phyloP scores from a whole-genome alignment of 768 basidiomycete species.

The Collybiopsis luxurians region DNA sequence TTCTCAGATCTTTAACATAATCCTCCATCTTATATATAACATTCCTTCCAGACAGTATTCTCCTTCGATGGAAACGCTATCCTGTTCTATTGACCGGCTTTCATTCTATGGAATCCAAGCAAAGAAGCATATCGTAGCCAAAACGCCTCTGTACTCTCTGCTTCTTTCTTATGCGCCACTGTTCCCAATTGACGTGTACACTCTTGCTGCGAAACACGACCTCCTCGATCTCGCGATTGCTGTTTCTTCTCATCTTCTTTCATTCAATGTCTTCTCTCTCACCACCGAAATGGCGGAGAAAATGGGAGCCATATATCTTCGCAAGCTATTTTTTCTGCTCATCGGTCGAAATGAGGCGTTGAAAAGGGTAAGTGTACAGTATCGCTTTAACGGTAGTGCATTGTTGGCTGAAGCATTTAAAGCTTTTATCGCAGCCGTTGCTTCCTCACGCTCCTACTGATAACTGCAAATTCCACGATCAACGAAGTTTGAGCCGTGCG shows the following conservation, averaged over 20 bases:
- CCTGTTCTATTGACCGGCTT: constrained; percentile 54
- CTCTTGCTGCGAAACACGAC: constrained; percentile 64
- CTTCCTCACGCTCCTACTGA: constrained; percentile 68
- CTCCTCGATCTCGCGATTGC: constrained; percentile 73
- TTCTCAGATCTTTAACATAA: constrained; percentile 63
- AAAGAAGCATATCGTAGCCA: constrained; percentile 41
- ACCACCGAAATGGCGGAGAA: constrained; percentile 66
- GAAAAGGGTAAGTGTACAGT: constrained; percentile 43
- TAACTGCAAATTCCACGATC: constrained; percentile 67
- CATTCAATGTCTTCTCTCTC: constrained; percentile 62
- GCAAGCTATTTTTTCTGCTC: constrained; percentile 80
- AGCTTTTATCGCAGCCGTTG: constrained; percentile 65
- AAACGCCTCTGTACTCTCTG: constrained; percentile 53
- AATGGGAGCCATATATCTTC: constrained; percentile 79
- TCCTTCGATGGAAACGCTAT: constrained; percentile 59
- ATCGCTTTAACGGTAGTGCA: not conserved
- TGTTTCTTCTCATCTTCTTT: constrained; percentile 71
- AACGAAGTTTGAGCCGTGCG: constrained; percentile 75
- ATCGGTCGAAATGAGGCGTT: constrained; percentile 81
- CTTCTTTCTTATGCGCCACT: constrained; percentile 68
- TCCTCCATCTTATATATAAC: constrained; percentile 71
- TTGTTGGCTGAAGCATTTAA: no score
- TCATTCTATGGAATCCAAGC: constrained; percentile 60
- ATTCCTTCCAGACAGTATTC: constrained; percentile 74
- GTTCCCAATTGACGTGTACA: constrained; percentile 69